These are phyloP conservation scores for Gastrolobium bilobum DNA, from an alignment of 306 rosid genomes.

Conservation along the genomic window DNA sequence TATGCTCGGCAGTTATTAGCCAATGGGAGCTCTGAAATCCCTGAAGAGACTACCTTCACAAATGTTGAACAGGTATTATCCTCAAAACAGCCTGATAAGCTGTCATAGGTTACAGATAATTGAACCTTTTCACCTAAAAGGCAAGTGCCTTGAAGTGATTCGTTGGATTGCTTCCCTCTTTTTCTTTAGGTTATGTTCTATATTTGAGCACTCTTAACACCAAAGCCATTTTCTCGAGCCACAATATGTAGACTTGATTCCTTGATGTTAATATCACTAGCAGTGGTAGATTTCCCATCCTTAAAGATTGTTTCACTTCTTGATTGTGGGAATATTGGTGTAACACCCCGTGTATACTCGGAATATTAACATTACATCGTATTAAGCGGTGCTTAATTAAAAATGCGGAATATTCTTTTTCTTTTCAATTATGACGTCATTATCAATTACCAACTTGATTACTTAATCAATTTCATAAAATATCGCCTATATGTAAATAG, in stretches of 20 bases:
- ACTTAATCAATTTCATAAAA: too few species aligned
- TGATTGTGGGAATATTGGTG: slow-evolving; percentile 22
- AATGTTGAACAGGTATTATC: slow-evolving; percentile 80
- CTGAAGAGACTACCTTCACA: slow-evolving; percentile 71
- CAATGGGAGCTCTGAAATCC: slow-evolving; percentile 75
- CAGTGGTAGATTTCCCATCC: neutral
- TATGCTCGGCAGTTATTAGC: slow-evolving; percentile 80
- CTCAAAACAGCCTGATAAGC: neutral
- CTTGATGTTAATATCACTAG: slow-evolving; percentile 10
- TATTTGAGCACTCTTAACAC: neutral
- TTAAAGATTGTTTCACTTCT: slow-evolving; percentile 4
- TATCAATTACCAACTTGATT: too few species aligned
- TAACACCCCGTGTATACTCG: too few species aligned
- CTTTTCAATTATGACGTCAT: too few species aligned
- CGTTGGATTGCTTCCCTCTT: neutral
- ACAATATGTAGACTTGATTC: slow-evolving; percentile 1
- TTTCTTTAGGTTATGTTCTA: neutral
- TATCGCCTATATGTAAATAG: too few species aligned
- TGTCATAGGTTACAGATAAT: neutral
- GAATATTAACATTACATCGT: too few species aligned
- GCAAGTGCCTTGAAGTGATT: slow-evolving; percentile 18
- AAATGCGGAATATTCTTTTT: too few species aligned
- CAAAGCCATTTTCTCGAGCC: neutral
- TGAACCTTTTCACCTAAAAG: neutral
- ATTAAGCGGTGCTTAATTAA: too few species aligned